Evolutionary conservation across 2,329 filamentous ascomycete genomes (phyloP).

Genomic region (Mollisia scopiformis): DNA sequence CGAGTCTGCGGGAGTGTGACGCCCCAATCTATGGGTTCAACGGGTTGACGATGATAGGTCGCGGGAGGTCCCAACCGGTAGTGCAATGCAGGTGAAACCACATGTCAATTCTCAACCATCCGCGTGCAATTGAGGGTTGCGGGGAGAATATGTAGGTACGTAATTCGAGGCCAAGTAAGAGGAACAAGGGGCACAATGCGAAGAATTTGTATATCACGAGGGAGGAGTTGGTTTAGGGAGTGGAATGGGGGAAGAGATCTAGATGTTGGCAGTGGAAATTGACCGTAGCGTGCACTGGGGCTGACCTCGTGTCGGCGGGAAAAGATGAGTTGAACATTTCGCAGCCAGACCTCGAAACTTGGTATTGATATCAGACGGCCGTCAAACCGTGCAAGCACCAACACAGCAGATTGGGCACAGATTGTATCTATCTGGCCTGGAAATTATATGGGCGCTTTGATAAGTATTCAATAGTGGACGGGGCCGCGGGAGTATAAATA

Average conservation of each 20-base stretch:
- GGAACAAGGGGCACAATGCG: neutral
- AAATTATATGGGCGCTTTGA: neutral
- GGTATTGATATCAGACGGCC: neutral
- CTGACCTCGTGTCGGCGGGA: neutral
- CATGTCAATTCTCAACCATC: slow-evolving; percentile 7
- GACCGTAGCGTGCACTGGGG: neutral
- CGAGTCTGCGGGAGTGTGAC: neutral
- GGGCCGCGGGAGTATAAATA: neutral
- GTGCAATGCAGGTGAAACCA: slow-evolving; percentile 10
- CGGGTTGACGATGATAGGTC: neutral
- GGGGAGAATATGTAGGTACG: slow-evolving; percentile 4
- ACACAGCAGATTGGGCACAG: neutral
- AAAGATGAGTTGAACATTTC: neutral
- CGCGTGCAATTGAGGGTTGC: neutral
- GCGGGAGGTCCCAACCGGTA: neutral
- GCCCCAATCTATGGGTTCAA: neutral
- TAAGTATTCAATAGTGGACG: neutral
- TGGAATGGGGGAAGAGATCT: neutral
- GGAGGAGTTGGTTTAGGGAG: neutral
- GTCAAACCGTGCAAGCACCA: neutral
- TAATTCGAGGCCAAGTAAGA: slow-evolving; percentile 6
- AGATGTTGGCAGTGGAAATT: neutral
- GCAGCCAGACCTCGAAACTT: neutral
- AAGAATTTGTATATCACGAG: slow-evolving; percentile 9
- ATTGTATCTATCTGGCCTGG: neutral